Evolutionary conservation across 495 filamentous ascomycete species (phyloP), one percentile per base, ranked within the genome.

Genomic region (Neurospora tetraspora): DNA sequence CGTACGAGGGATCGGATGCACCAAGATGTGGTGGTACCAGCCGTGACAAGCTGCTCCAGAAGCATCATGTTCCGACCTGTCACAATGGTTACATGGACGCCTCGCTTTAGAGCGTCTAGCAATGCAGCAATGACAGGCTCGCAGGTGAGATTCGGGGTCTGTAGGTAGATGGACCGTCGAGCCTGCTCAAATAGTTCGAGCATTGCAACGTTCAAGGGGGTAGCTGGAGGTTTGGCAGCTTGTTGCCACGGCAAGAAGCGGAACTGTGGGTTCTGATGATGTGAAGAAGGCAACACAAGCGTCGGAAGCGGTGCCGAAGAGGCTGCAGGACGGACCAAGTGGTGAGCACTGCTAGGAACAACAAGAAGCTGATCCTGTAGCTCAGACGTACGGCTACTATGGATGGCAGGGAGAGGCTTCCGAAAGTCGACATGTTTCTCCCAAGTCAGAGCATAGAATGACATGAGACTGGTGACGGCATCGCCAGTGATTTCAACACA

Each of bases 111-210:
- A 8, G 86, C 86, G 0, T 80, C 80, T 42, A 91, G 73, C 12
- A 93, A 76, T 12, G 86, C 86, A 5, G 81, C 76, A 1, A 91
- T 78, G 18, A 91, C 85, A 1, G 89, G 84, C 34, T 80, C 75
- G 12, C 85, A 88, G 4, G 91, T 94, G 4, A 93, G 75, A 71
- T 94, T 94, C 0, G 92, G 92, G 1, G 91, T 92, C 75, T 92
- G 89, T 18, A 93, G 81, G 74, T 87, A 89, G 69, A 94, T 88
- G 5, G 77, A 82, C 39, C 72, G 77, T 43, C 80, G 78, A 3
- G 91, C 88, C 31, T 79, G 82, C 18, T 80, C 77, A 42, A 92
- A 75, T 5, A 89, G 81, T 2, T 82, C 80, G 0, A 92, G 79
- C 27, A 92, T 73, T 69, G 90, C 89, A 23, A 79, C 78, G 73